Evolutionary conservation across 306 rosid genomes (phyloP).

Genomic region (Citrullus colocynthis): DNA sequence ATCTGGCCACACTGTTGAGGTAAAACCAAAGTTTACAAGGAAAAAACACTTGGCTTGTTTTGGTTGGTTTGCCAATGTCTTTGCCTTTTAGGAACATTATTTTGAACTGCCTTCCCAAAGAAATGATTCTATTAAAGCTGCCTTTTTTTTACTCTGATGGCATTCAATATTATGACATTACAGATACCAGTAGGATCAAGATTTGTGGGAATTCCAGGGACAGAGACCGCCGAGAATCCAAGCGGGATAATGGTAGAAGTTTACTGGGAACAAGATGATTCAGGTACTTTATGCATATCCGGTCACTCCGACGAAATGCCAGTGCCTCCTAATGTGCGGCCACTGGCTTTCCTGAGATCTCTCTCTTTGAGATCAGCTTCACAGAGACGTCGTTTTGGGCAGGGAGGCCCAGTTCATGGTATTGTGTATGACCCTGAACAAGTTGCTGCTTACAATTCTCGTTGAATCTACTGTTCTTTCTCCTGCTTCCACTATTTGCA

Average conservation of each 20-base stretch:
- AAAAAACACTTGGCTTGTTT: no score
- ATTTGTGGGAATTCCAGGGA: constrained; percentile 72
- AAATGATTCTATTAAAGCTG: neutral
- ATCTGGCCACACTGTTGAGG: constrained; percentile 50
- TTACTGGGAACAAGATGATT: constrained; percentile 77
- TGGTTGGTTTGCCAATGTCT: neutral
- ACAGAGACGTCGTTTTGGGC: constrained; percentile 8
- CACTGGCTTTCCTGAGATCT: constrained; percentile 16
- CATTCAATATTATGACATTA: constrained; percentile 6
- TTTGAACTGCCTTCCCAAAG: neutral
- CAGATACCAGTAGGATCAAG: constrained; percentile 71
- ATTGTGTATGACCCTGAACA: constrained; percentile 41
- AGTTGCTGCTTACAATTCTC: constrained; percentile 16
- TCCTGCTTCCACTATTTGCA: neutral
- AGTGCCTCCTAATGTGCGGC: constrained; percentile 25
- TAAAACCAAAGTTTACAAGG: neutral
- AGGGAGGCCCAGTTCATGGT: constrained; percentile 25
- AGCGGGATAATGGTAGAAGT: constrained; percentile 74
- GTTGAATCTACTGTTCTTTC: constrained; percentile 7
- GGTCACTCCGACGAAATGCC: constrained; percentile 50
- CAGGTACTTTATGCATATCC: constrained; percentile 53
- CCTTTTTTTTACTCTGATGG: neutral
- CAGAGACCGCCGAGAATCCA: constrained; percentile 45
- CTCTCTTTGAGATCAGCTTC: constrained; percentile 19
- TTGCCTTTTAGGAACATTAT: neutral